Evolutionary conservation across 2,329 filamentous ascomycete genomes (phyloP).

Genomic region (Bertia moriformis): DNA sequence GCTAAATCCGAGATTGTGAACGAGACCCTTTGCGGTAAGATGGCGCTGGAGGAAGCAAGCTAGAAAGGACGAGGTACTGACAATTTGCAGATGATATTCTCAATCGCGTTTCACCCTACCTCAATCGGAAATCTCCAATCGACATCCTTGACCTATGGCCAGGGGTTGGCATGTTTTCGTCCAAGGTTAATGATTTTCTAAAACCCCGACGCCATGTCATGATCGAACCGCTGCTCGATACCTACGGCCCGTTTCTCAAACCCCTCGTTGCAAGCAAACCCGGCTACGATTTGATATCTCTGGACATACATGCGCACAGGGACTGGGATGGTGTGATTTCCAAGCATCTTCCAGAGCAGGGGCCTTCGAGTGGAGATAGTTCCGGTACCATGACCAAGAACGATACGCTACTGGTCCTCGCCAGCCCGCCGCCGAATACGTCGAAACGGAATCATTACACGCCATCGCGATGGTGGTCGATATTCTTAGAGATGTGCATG

Average conservation of each 20-base stretch:
- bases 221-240: background rate
- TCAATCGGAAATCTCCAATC: background rate
- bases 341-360: background rate
- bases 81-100: background rate
- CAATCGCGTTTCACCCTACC: background rate
- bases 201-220: background rate
- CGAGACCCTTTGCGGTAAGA: background rate
- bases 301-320: background rate
- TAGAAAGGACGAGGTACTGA: background rate
- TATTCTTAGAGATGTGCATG: background rate
- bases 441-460: background rate
- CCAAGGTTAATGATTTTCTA: background rate
- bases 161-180: background rate
- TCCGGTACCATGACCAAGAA: background rate
- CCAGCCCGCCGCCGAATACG: background rate
- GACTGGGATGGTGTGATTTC: background rate
- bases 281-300: background rate
- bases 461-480: background rate
- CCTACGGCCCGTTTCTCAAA: background rate
- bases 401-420: background rate
- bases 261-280: background rate
- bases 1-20: background rate
- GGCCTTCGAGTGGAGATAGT: background rate
- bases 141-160: background rate
- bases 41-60: background rate